Percentiles rank a stretch among this genome's conserved stretches.
phyloP scores from a whole-genome alignment of 192 early-diverging fungal species.

The Lobosporangium transversale region DNA sequence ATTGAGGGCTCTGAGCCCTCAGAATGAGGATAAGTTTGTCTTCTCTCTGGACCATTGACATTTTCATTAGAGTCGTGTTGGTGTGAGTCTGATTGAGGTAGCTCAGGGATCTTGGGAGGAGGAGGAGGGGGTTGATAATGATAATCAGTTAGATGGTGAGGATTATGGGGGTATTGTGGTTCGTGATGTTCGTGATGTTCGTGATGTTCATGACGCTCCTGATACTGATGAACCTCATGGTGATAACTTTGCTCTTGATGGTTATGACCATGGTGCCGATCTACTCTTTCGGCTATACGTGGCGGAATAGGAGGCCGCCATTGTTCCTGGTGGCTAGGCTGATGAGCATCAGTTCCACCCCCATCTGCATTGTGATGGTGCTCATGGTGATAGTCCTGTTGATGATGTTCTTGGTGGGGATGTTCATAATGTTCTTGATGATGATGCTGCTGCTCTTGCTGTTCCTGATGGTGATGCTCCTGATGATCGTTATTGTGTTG shows the following conservation, averaged over 20 bases:
- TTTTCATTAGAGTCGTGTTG: constrained; percentile 11
- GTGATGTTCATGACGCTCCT: constrained; percentile 17
- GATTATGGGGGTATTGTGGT: constrained; percentile 23
- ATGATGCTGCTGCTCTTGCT: background rate
- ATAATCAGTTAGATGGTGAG: constrained; percentile 49
- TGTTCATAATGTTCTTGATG: constrained; percentile 15
- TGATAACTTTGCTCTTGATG: constrained; percentile 5
- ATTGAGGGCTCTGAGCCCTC: background rate
- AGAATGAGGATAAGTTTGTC: constrained; percentile 20
- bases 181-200: constrained; percentile 32
- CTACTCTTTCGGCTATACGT: constrained; percentile 4
- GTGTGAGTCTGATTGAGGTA: constrained; percentile 30
- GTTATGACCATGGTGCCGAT: constrained; percentile 3
- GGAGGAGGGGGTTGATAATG: constrained; percentile 40
- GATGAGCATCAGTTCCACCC: constrained; percentile 12
- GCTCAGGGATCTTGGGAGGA: constrained; percentile 25
- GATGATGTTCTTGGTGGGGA: background rate
- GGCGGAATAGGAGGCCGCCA: constrained; percentile 32
- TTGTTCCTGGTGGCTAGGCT: constrained; percentile 3
- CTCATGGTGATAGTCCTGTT: constrained; percentile 5
- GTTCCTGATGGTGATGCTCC: constrained; percentile 20
- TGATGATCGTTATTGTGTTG: constrained; percentile 2
- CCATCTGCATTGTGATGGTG: background rate
- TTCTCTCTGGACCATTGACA: constrained; percentile 6
- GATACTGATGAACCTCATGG: constrained; percentile 1